Percentiles rank a stretch among this genome's conserved stretches.
These are phyloP conservation scores for Panicum hallii DNA, from an alignment of 202 grass and related monocot species.

Conservation along the genomic window DNA sequence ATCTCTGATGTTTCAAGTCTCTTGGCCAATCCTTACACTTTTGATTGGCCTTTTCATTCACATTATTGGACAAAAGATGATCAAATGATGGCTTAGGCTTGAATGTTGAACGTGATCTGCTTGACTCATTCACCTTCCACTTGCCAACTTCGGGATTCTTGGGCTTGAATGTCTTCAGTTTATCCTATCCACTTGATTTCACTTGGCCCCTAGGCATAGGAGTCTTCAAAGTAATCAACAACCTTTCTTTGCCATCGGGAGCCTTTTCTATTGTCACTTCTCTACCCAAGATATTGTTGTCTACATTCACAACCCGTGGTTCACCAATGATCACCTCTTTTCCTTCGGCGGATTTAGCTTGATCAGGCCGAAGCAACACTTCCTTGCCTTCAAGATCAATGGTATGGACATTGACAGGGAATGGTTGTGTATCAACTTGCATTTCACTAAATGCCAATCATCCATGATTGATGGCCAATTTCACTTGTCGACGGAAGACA, in stretches of 20 bases:
- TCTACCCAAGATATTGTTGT: neutral
- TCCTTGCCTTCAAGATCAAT: neutral
- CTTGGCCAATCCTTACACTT: too few relatives aligned
- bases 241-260: neutral
- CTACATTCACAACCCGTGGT: neutral
- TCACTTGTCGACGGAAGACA: neutral
- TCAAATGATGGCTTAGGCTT: neutral
- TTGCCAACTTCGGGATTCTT: neutral
- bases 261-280: neutral
- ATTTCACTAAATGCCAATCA: neutral
- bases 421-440: neutral
- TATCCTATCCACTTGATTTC: neutral
- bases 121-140: neutral
- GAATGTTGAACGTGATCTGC: neutral
- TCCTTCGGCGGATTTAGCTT: neutral
- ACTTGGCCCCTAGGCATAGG: neutral
- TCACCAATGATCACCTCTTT: neutral
- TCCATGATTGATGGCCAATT: neutral
- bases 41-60: too few relatives aligned
- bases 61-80: neutral
- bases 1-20: too few relatives aligned
- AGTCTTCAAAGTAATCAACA: neutral
- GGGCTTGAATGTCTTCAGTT: neutral
- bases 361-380: neutral
- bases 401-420: too few relatives aligned